A percentile compares a stretch with the other conserved stretches of the same genome.
phyloP scores from a whole-genome alignment of 1,284 basidiomycete genomes.

The Irpex rosettiformis region DNA sequence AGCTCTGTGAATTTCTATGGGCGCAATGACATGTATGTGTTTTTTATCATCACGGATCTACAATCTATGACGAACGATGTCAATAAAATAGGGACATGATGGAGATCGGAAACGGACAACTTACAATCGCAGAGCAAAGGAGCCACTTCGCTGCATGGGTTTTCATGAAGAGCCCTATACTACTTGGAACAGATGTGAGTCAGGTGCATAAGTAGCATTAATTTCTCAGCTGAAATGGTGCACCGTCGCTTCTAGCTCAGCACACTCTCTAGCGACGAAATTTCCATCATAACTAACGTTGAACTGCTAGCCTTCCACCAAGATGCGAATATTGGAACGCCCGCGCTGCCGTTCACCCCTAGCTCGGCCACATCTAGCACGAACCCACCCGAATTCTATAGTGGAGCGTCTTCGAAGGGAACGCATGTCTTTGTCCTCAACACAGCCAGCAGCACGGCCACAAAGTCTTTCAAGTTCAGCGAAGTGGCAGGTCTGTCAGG shows the following conservation, averaged over 20 bases:
- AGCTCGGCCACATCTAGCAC: conserved; percentile 35
- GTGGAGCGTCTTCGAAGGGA: conserved; percentile 45
- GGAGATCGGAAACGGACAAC: conserved; percentile 49
- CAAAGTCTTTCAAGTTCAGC: conserved; percentile 43
- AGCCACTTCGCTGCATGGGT: conserved; percentile 57
- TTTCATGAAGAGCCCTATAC: conserved; percentile 54
- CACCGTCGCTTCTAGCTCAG: conserved; percentile 44
- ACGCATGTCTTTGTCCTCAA: conserved; percentile 55
- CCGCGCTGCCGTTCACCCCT: conserved; percentile 46
- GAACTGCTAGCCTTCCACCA: conserved; percentile 55
- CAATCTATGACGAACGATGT: neutral
- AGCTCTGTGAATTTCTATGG: conserved; percentile 41
- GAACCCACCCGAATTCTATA: conserved; percentile 48
- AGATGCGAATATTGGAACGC: conserved; percentile 41
- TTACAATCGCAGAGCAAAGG: conserved; percentile 48
- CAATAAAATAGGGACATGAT: conserved; percentile 43
- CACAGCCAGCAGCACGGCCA: conserved; percentile 34
- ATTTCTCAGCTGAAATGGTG: too few species aligned
- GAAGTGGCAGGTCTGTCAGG: conserved; percentile 39
- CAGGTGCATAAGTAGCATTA: too few species aligned
- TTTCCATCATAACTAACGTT: conserved; percentile 46
- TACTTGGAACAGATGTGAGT: conserved; percentile 51
- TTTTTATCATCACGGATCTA: neutral
- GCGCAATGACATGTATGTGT: conserved; percentile 48
- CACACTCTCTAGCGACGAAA: conserved; percentile 35